Evolutionary conservation across 73 alveolate genomes (phyloP), one percentile per base, ranked within the genome.

Genomic region (Urostyla sp.): DNA sequence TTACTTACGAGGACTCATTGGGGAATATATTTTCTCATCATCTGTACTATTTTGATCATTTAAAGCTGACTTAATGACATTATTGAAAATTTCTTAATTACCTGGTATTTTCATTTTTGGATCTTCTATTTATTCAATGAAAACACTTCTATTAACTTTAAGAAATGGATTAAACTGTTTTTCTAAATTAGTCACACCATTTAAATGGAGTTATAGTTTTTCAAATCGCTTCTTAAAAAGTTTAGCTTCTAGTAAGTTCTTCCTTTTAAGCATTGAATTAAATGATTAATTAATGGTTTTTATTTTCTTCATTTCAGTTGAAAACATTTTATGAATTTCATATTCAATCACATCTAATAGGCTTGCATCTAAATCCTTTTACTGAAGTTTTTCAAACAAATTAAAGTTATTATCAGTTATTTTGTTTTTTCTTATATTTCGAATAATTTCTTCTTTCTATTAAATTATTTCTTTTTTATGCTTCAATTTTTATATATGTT

Each of bases 211-310:
- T 20, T 48, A 52, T 0, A 73, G 61, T 30, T 51, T 48, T 73
- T 73, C 85, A 37, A 52, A 73, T 3, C 74, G 56, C n/a, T 52
- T 49, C 44, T 73, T 73, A 54, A 73, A 73, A 6, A 73, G 75
- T 48, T 73, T 73, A 11, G 85, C 85, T 30, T 73, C 85, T 10
- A 73, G 35, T 18, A 73, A 43, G 27, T 73, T 73, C 69, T 69
- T 69, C 1, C 67, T 16, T 26, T 69, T 69, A 8, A 69, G 72
- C 83, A 69, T 69, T 34, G 83, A 1, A 31, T 69, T 69, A 23
- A 24, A 69, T 55, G 44, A 67, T 0, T 67, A 45, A 5, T 50
- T 69, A 0, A 69, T 69, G 30, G 36, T 34, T 69, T 59, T 44
- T 16, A 46, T 46, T 24, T 69, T 69, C 10, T 31, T 16, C 83